A percentile compares a stretch with the other conserved stretches of the same genome.
These are phyloP conservation scores for Pontederia crassipes DNA, from an alignment of 176 grass and related monocot genomes.

Conservation along the genomic window DNA sequence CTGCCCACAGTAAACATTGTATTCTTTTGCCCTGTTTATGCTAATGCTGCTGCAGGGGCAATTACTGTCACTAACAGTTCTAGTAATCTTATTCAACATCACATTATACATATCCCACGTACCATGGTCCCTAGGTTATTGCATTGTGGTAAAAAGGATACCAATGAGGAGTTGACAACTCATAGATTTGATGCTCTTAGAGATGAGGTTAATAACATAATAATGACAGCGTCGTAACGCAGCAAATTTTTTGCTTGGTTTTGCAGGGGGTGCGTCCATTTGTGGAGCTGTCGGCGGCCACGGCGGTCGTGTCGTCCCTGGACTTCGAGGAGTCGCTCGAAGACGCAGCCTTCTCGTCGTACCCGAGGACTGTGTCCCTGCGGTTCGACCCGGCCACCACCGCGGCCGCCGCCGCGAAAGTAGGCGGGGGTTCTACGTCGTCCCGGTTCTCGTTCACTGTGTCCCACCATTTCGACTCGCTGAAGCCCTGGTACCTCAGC, in stretches of 20 bases:
- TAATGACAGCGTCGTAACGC: not conserved
- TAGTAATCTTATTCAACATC: too few relatives aligned
- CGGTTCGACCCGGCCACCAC: constrained; percentile 45
- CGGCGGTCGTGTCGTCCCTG: constrained; percentile 59
- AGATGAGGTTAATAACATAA: too few relatives aligned
- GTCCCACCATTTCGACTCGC: constrained; percentile 53
- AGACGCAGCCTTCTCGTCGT: constrained; percentile 62
- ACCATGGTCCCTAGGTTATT: too few relatives aligned
- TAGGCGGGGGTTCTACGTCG: constrained; percentile 43
- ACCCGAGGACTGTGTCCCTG: constrained; percentile 76
- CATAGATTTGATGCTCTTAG: too few relatives aligned
- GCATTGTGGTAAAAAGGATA: too few relatives aligned
- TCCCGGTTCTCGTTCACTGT: constrained; percentile 86
- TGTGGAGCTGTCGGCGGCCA: constrained; percentile 57
- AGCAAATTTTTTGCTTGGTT: not conserved
- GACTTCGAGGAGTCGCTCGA: constrained; percentile 93
- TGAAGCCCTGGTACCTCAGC: constrained; percentile 99
- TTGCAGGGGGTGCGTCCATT: constrained; percentile 72
- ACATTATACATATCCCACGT: too few relatives aligned
- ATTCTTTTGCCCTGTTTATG: too few relatives aligned
- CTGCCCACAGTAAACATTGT: too few relatives aligned
- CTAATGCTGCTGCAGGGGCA: too few relatives aligned
- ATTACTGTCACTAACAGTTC: too few relatives aligned
- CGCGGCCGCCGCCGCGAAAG: constrained; percentile 6
- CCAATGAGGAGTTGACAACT: too few relatives aligned